A percentile compares a stretch with the other conserved stretches of the same genome.
These are phyloP conservation scores for Barnettozyma sp. DNA, from an alignment of 805 yeast species.

Conservation along the genomic window DNA sequence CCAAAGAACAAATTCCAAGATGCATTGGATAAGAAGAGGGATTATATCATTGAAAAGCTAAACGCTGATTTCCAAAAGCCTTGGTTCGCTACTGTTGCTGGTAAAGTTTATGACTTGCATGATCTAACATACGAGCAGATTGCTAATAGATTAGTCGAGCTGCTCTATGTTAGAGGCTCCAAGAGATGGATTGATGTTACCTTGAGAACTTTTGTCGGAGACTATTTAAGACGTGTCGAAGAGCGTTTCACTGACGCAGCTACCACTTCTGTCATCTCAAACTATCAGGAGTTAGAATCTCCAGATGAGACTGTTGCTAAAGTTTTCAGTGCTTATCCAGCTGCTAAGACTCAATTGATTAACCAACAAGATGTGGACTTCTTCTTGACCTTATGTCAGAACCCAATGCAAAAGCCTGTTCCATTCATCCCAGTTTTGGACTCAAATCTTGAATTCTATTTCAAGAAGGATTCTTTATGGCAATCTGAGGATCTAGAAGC, in stretches of 20 bases:
- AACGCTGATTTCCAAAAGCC: slow-evolving; percentile 97
- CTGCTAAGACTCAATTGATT: slow-evolving; percentile 71
- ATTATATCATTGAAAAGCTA: slow-evolving; percentile 74
- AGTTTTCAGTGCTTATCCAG: slow-evolving; percentile 64
- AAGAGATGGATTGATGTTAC: slow-evolving; percentile 82
- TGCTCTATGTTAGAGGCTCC: slow-evolving; percentile 76
- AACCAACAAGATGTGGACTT: slow-evolving; percentile 93
- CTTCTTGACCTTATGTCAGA: slow-evolving; percentile 76
- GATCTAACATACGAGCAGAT: slow-evolving; percentile 96
- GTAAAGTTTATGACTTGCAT: slow-evolving; percentile 82
- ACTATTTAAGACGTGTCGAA: slow-evolving; percentile 87
- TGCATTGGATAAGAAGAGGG: slow-evolving; percentile 75
- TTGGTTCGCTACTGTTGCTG: slow-evolving; percentile 77
- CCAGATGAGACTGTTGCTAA: slow-evolving; percentile 57
- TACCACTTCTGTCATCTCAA: slow-evolving; percentile 66
- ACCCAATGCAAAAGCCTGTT: slow-evolving; percentile 91
- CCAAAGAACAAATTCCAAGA: slow-evolving; percentile 85
- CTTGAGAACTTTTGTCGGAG: slow-evolving; percentile 81
- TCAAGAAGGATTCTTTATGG: slow-evolving; percentile 98
- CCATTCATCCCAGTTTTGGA: slow-evolving; percentile 96
- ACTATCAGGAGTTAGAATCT: slow-evolving; percentile 55
- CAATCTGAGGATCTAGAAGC: slow-evolving; percentile 96
- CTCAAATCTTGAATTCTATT: slow-evolving; percentile 89
- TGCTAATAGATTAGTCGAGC: slow-evolving; percentile 77
- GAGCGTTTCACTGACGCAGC: slow-evolving; percentile 75